Evolutionary conservation across 2,329 filamentous ascomycete genomes (phyloP).

Genomic region (Aspergillus aculeatinus): DNA sequence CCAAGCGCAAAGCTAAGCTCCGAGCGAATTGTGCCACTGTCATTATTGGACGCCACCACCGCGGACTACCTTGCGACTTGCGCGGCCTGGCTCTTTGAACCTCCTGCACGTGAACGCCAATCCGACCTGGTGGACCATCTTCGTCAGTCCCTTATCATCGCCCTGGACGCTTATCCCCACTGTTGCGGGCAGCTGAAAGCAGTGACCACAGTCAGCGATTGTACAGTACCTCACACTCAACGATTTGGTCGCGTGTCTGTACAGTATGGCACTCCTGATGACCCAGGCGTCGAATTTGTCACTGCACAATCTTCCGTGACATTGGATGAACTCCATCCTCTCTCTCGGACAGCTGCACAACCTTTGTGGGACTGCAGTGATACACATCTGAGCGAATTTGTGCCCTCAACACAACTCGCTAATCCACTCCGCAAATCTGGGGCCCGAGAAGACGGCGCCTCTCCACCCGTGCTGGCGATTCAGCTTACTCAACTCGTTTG

Average conservation of each 20-base stretch:
- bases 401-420: slow-evolving; percentile 5
- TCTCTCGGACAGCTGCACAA: slow-evolving; percentile 22
- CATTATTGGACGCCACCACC: slow-evolving; percentile 43
- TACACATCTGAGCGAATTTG: not conserved
- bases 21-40: slow-evolving; percentile 17
- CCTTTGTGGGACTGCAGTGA: slow-evolving; percentile 15
- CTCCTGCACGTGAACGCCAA: slow-evolving; percentile 16
- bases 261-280: slow-evolving; percentile 36
- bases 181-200: slow-evolving; percentile 43
- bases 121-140: slow-evolving; percentile 17
- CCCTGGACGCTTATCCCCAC: slow-evolving; percentile 34
- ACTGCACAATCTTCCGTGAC: slow-evolving; percentile 23
- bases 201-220: slow-evolving; percentile 4
- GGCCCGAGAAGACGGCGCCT: slow-evolving; percentile 36
- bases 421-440: slow-evolving; percentile 24
- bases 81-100: slow-evolving; percentile 48
- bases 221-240: slow-evolving; percentile 2
- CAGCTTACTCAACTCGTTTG: slow-evolving; percentile 45
- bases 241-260: slow-evolving; percentile 34
- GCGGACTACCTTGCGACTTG: slow-evolving; percentile 43
- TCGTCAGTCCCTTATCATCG: slow-evolving; percentile 14
- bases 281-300: slow-evolving; percentile 46
- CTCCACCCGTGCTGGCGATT: slow-evolving; percentile 35
- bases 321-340: slow-evolving; percentile 23
- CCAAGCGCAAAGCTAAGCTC: slow-evolving; percentile 12